Base-by-base conservation (phyloP, 140 eudicot species). In the Bidens hawaiensis region DNA sequence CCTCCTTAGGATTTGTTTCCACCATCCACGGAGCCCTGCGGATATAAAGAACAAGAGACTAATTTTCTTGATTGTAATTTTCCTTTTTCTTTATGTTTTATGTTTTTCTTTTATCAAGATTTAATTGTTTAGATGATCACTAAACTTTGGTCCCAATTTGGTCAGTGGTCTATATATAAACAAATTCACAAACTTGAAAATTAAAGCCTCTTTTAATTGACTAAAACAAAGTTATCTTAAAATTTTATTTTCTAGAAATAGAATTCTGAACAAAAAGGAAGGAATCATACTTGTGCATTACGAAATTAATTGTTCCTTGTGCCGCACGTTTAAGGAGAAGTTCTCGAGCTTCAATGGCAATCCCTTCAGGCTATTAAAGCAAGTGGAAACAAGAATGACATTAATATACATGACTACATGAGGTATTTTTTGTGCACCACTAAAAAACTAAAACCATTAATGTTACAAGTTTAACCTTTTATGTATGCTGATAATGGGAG, bases 11-110 rank as follows among this genome's bases (percentile, higher is more conserved):
- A 42, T 91, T 62, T 54, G 91, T 87, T 78, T 91, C 98, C 73
- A 90, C 96, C 96, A 87, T 87, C 98, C 96, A 91, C 7, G 98
- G 98, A 65, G 98, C 76, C 85, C 96, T 91, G 76, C 23, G 14
- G 12, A 57, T 22, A 67, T n/a, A 25, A 47, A 50, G 15, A 12
- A 6, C 4, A 34, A 14, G 31, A 64, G 55, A 25, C 47, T 2
- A n/a, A n/a, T n/a, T n/a, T n/a, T n/a, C n/a, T n/a, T n/a, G n/a
- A n/a, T n/a, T n/a, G n/a, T 30, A 30, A 42, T 45, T 31, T 43
- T 41, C 26, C n/a, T 49, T 38, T 38, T 38, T 46, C 7, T 23
- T 18, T 3, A 18, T n/a, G n/a, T n/a, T 38, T 41, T 13, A 38
- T 38, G 4, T 11, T 40, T 62, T 41, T 8, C n/a, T n/a, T n/a